Evolutionary conservation across 192 early-diverging fungal species (phyloP), one percentile per base, ranked within the genome.

Genomic region (Radiomyces spectabilis): DNA sequence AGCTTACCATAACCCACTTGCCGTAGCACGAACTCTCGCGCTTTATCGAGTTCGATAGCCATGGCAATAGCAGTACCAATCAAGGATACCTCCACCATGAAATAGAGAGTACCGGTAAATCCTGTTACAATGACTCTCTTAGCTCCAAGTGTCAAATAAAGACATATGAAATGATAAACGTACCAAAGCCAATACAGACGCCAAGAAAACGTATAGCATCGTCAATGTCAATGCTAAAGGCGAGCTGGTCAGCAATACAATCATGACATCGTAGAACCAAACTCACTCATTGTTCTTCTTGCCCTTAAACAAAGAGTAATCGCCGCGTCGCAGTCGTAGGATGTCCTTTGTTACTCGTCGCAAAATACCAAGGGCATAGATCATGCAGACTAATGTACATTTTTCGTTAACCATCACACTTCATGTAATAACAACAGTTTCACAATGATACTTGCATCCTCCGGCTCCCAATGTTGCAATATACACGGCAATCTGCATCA

Each of bases 121-220:
- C 67, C 64, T 66, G 15, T 24, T 29, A 27, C 9, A 35, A 29
- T 19, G 0, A 3, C 13, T 13, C 4, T 40, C 7, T 26, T 15
- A 44, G 9, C n/a, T 26, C 42, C 42, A 10, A 51, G 0, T 13
- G 4, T 1, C 13, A 4, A 18, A 19, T 13, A 8, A 31, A n/a
- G 1, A 24, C n/a, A n/a, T n/a, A n/a, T n/a, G n/a, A n/a, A n/a
- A n/a, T n/a, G n/a, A n/a, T n/a, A n/a, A 16, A 16, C 18, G 27
- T 55, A 66, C 64, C 67, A 41, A 69, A 69, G 13, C 67, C 67
- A 43, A 69, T 39, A 41, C 40, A 38, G 12, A 61, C 59, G 15
- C 67, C 67, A 21, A 69, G 22, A 25, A 59, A 62, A 8, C 67
- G 67, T 33, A 69, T 61, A 41, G 55, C 50, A 41, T 69, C 67